Conservation (phyloP, 305 asterid species). For the Fraxinus platypoda region DNA sequence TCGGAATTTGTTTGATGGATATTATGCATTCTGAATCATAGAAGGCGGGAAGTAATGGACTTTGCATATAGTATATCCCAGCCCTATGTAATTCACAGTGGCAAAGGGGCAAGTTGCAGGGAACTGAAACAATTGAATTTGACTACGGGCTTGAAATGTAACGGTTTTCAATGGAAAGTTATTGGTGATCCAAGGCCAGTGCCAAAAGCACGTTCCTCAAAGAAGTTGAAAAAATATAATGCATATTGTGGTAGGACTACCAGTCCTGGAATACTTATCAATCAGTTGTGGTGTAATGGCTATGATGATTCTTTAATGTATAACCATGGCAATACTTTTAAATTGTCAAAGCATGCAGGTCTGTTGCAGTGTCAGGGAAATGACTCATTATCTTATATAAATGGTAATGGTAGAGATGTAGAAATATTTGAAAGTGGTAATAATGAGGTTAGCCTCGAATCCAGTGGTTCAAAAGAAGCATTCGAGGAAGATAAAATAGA, state of each 20-base stretch:
- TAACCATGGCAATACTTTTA: slow-evolving; percentile 28
- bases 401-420: slow-evolving; percentile 58
- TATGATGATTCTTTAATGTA: slow-evolving; percentile 29
- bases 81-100: slow-evolving; percentile 42
- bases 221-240: slow-evolving; percentile 38
- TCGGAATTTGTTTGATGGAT: slow-evolving; percentile 1
- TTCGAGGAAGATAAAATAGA: slow-evolving; percentile 37
- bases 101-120: slow-evolving; percentile 37
- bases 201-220: slow-evolving; percentile 24
- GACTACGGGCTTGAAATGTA: slow-evolving; percentile 28
- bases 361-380: slow-evolving; percentile 68
- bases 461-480: slow-evolving; percentile 38
- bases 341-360: slow-evolving; percentile 35
- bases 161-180: slow-evolving; percentile 25
- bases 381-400: slow-evolving; percentile 74
- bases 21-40: neutral
- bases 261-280: slow-evolving; percentile 23
- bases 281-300: slow-evolving; percentile 29
- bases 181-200: slow-evolving; percentile 33
- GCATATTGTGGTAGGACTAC: slow-evolving; percentile 27
- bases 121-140: slow-evolving; percentile 24
- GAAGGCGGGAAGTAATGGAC: slow-evolving; percentile 44
- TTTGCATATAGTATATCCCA: slow-evolving; percentile 41
- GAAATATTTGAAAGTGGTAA: slow-evolving; percentile 43
- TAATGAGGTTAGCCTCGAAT: slow-evolving; percentile 39